Base-by-base conservation (phyloP, 129 eudicot species). In the Kitagawia praeruptora region DNA sequence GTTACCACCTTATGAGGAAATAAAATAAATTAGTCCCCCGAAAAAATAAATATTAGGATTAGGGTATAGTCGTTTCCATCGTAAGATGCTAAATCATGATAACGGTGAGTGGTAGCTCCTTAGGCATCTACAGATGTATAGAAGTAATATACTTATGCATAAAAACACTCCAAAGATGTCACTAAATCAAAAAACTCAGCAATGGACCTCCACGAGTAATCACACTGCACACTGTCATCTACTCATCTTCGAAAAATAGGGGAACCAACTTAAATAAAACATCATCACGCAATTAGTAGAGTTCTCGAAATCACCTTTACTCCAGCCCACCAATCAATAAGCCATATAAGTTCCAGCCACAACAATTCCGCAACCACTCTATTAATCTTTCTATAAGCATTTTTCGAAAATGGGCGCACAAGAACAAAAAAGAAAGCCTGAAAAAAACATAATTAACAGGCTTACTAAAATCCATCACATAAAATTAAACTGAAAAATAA, bases 301-400 rank as follows among this genome's bases (percentile, higher is more conserved):
- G 47, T 41, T 15, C n/a, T 74, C 31, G 34, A 4, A 47, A 74
- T 46, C n/a, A 91, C 98, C 98, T 93, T 85, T 64, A 93, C 96
- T 37, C 91, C 93, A 39, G 98, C 97, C 98, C 97, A 89, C 98
- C 98, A 93, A 86, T 93, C 98, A 66, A 93, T 86, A 39, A 93
- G 82, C 97, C 98, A 93, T 18, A 93, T 95, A 53, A 93, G 97
- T 85, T 93, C 96, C 78, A 91, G 86, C 98, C 97, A 93, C 78
- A 93, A 71, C 51, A 93, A 84, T 77, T 93, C 98, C 1, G 97
- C 95, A 61, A 93, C 90, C 87, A 63, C 82, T 79, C 97, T 85
- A 78, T 89, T 91, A 61, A 93, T 84, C 85, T 94, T 91, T 79
- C 97, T 82, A 83, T 91, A 93, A 11, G 82, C 49, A 61, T 82